Evolutionary conservation across 371 early-diverging fungal genomes (phyloP).

Genomic region (Syncephalis fuscata): DNA sequence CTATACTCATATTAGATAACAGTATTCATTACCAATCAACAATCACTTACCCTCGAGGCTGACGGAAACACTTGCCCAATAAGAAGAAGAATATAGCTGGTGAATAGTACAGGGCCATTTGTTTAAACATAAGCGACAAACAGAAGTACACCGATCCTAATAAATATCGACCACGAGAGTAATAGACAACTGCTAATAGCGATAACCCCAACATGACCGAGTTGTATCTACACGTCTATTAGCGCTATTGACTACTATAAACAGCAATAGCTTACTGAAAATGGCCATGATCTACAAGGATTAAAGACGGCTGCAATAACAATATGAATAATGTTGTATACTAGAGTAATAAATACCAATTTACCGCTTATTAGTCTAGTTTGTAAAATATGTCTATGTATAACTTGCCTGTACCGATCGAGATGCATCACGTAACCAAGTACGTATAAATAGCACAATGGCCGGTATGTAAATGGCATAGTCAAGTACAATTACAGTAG

Average conservation of each 20-base stretch:
- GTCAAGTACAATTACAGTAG: slow-evolving; percentile 61
- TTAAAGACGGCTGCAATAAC: slow-evolving; percentile 67
- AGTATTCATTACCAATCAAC: not conserved
- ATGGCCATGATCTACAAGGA: slow-evolving; percentile 89
- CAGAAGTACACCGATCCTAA: slow-evolving; percentile 65
- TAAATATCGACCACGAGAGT: slow-evolving; percentile 34
- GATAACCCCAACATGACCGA: slow-evolving; percentile 84
- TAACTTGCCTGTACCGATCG: slow-evolving; percentile 4
- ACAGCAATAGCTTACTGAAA: slow-evolving; percentile 47
- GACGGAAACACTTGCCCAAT: slow-evolving; percentile 47
- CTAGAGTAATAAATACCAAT: slow-evolving; percentile 8
- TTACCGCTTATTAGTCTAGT: too few relatives aligned
- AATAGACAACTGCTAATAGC: slow-evolving; percentile 51
- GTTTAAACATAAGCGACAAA: slow-evolving; percentile 74
- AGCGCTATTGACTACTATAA: not conserved
- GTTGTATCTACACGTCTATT: slow-evolving; percentile 54
- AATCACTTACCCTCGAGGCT: slow-evolving; percentile 3
- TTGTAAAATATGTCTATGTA: not conserved
- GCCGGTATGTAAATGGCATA: slow-evolving; percentile 59
- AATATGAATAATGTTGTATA: slow-evolving; percentile 36
- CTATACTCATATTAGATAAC: not conserved
- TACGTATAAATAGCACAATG: slow-evolving; percentile 31
- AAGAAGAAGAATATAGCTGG: slow-evolving; percentile 78
- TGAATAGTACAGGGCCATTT: slow-evolving; percentile 91
- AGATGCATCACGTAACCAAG: slow-evolving; percentile 12